A percentile compares a stretch with the other conserved stretches of the same genome.
phyloP scores from a whole-genome alignment of 2,329 filamentous ascomycete genomes.

The Lasiodiplodia gonubiensis region DNA sequence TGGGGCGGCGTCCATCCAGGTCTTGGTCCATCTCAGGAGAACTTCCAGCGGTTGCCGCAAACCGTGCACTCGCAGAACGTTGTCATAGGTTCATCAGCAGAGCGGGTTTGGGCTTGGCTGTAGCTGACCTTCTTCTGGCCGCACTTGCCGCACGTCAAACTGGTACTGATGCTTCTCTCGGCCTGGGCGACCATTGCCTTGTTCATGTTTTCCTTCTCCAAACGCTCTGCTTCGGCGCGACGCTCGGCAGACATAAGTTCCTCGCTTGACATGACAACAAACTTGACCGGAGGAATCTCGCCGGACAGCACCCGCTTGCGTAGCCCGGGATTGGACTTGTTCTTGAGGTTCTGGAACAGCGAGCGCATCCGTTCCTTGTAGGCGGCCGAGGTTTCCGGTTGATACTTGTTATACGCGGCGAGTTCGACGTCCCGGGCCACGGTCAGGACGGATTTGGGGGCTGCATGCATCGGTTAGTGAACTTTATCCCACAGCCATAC shows the following conservation, averaged over 20 bases:
- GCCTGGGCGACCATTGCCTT: conserved; percentile 93
- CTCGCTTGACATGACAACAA: conserved; percentile 86
- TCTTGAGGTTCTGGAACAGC: conserved; percentile 93
- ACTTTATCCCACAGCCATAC: background rate
- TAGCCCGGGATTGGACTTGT: conserved; percentile 81
- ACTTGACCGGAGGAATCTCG: conserved; percentile 71
- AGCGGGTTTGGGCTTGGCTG: conserved; percentile 92
- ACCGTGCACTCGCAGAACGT: conserved; percentile 62
- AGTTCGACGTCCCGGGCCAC: conserved; percentile 75
- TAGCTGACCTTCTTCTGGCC: conserved; percentile 94
- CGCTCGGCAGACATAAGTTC: conserved; percentile 90
- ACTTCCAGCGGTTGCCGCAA: conserved; percentile 60
- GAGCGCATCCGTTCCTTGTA: conserved; percentile 92
- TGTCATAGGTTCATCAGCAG: conserved; percentile 85
- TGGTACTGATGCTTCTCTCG: conserved; percentile 87
- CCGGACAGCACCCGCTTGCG: conserved; percentile 76
- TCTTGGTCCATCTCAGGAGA: conserved; percentile 38
- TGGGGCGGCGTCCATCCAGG: background rate
- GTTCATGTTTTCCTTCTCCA: conserved; percentile 94
- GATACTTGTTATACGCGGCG: conserved; percentile 73
- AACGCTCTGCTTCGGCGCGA: conserved; percentile 73
- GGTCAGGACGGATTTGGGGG: conserved; percentile 69
- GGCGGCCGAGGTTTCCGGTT: conserved; percentile 68
- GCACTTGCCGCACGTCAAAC: conserved; percentile 88
- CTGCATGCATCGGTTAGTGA: conserved; percentile 34